Percentiles rank a stretch among this genome's conserved stretches.
Evolutionary conservation across 164 flowering plant genomes (phyloP).

Genomic region (Stephania japonica): DNA sequence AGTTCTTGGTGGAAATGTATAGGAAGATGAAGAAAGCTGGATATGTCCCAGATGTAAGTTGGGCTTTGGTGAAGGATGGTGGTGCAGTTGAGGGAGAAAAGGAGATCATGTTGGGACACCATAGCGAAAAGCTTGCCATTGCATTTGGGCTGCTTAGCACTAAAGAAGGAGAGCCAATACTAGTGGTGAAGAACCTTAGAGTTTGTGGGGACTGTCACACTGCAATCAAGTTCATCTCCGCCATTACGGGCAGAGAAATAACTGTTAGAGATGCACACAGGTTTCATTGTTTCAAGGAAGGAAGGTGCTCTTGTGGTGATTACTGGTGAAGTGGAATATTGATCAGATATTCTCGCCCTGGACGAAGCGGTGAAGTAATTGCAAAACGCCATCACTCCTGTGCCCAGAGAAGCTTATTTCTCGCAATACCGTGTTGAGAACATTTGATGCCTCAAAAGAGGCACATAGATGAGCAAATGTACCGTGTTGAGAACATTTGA

Average conservation of each 20-base stretch:
- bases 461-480: not conserved
- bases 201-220: constrained; percentile 84
- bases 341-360: not conserved
- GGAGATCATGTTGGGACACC: constrained; percentile 50
- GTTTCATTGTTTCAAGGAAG: constrained; percentile 74
- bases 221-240: constrained; percentile 64
- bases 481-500: not conserved
- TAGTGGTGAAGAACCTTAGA: constrained; percentile 67
- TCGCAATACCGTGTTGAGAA: not conserved
- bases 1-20: constrained; percentile 47
- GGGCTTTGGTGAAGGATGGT: constrained; percentile 54
- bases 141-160: constrained; percentile 69
- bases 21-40: constrained; percentile 55
- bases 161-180: constrained; percentile 45
- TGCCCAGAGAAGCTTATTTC: not conserved
- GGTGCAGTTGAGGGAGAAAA: constrained; percentile 39
- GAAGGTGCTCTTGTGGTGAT: constrained; percentile 72
- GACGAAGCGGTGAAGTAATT: not conserved
- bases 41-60: constrained; percentile 57
- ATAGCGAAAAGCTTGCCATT: constrained; percentile 84
- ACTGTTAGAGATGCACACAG: constrained; percentile 68
- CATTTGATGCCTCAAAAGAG: not conserved
- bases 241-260: constrained; percentile 55
- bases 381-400: not conserved
- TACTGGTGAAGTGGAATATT: constrained; percentile 49